Conservation (phyloP, 441 rosid genomes). For the Adansonia grandidieri region DNA sequence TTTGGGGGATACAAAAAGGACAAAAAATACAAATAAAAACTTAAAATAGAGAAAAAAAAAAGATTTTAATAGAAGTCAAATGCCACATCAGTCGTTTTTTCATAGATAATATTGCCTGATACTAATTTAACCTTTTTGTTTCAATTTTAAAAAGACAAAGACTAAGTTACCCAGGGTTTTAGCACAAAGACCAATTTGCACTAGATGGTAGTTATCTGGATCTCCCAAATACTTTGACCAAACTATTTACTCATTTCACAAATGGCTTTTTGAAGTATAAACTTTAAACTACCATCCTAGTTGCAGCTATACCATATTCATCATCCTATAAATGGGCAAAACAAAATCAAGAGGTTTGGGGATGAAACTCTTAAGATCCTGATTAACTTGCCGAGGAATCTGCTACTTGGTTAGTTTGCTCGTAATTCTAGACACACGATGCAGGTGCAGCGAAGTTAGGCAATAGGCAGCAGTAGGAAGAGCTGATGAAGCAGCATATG, state of each 20-base stretch:
- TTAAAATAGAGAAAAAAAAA: too few species aligned
- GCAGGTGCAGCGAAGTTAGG: not conserved
- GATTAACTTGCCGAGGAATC: not conserved
- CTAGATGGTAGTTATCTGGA: too few species aligned
- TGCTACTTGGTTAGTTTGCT: not conserved
- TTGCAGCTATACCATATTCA: not conserved
- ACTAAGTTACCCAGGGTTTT: too few species aligned
- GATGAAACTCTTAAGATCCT: not conserved
- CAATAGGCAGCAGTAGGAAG: not conserved
- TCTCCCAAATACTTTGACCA: too few species aligned
- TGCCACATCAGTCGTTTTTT: too few species aligned
- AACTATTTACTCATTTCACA: not conserved
- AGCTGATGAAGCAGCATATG: not conserved
- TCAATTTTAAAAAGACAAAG: too few species aligned
- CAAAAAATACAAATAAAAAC: too few species aligned
- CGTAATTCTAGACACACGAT: not conserved
- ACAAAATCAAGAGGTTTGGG: not conserved
- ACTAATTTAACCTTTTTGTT: too few species aligned
- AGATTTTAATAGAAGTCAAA: too few species aligned
- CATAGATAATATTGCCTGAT: too few species aligned
- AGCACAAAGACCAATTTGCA: too few species aligned
- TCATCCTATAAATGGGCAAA: not conserved
- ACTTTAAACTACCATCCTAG: not conserved
- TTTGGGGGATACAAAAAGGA: too few species aligned
- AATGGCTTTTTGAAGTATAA: not conserved